These are phyloP conservation scores for Microbotryum saponariae DNA, from an alignment of 1,284 basidiomycete genomes.

Conservation along the genomic window DNA sequence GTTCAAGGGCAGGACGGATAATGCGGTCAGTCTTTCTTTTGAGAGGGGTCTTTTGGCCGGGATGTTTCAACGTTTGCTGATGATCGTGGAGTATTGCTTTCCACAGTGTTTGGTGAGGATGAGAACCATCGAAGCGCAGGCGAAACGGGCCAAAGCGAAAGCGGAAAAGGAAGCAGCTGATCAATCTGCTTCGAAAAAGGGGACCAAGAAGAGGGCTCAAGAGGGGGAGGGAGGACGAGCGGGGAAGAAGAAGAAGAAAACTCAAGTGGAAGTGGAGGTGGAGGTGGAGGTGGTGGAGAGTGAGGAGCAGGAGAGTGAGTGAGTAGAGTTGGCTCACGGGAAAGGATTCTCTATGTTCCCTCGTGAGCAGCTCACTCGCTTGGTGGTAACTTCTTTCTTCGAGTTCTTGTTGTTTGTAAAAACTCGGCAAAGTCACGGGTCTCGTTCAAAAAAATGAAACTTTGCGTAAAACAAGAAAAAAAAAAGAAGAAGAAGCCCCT, in stretches of 20 bases:
- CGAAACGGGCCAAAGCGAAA: too few species aligned
- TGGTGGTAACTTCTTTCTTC: conserved; percentile 22
- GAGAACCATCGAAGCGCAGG: too few species aligned
- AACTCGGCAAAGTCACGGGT: conserved; percentile 6
- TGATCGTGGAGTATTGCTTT: too few species aligned
- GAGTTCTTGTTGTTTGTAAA: conserved; percentile 3
- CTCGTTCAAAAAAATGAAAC: conserved; percentile 6
- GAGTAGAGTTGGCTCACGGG: not conserved
- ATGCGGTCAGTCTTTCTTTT: too few species aligned
- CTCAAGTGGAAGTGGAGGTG: not conserved
- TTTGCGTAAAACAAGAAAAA: not conserved
- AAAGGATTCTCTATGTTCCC: not conserved
- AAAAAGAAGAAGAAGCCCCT: not conserved
- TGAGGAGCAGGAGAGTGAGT: not conserved
- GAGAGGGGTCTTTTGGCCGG: too few species aligned
- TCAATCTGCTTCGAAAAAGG: too few species aligned
- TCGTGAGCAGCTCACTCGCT: conserved; percentile 18
- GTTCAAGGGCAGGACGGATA: too few species aligned
- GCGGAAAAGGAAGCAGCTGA: too few species aligned
- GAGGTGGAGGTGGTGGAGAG: not conserved
- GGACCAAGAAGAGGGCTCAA: too few species aligned
- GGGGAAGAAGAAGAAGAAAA: not conserved
- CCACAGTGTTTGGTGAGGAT: too few species aligned
- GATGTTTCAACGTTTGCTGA: too few species aligned
- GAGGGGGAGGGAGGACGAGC: too few species aligned